phyloP scores from a whole-genome alignment of 805 yeast genomes.

The Scheffersomyces coipomensis region DNA sequence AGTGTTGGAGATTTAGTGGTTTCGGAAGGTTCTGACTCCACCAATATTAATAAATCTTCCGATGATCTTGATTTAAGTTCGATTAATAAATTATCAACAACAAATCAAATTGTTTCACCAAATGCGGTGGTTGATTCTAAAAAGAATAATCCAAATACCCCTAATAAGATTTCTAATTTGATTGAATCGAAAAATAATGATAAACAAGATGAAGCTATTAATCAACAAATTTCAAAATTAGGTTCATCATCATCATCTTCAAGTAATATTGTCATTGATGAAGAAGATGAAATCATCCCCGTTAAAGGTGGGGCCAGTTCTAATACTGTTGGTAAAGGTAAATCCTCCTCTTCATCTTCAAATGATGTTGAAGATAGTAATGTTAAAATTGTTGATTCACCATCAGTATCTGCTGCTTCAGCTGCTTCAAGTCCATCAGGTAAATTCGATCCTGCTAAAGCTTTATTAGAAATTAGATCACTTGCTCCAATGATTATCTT shows the following conservation, averaged over 20 bases:
- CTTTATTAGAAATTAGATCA: constrained; percentile 52
- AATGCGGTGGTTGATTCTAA: too few species aligned
- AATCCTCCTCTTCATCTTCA: not conserved
- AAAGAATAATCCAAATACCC: too few species aligned
- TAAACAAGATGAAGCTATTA: constrained; percentile 38
- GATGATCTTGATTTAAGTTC: too few species aligned
- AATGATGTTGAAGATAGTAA: not conserved
- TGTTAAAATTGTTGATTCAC: not conserved
- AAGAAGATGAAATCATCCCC: constrained; percentile 5
- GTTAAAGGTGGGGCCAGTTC: constrained; percentile 7
- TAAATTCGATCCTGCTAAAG: constrained; percentile 36
- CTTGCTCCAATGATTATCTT: constrained; percentile 66
- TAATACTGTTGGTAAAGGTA: constrained; percentile 3
- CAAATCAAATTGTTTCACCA: too few species aligned
- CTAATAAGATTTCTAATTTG: too few species aligned
- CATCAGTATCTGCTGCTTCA: not conserved
- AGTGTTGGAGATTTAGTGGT: not conserved
- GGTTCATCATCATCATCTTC: not conserved
- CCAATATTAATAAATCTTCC: not conserved
- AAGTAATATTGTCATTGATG: constrained; percentile 7
- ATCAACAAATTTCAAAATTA: constrained; percentile 29
- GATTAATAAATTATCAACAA: too few species aligned
- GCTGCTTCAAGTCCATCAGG: not conserved
- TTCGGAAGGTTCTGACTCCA: not conserved
- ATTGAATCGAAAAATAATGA: constrained; percentile 35